Percentiles rank a stretch among this genome's conserved stretches.
These are phyloP conservation scores for Fraxinus albicans DNA, from an alignment of 305 asterid species.

Conservation along the genomic window DNA sequence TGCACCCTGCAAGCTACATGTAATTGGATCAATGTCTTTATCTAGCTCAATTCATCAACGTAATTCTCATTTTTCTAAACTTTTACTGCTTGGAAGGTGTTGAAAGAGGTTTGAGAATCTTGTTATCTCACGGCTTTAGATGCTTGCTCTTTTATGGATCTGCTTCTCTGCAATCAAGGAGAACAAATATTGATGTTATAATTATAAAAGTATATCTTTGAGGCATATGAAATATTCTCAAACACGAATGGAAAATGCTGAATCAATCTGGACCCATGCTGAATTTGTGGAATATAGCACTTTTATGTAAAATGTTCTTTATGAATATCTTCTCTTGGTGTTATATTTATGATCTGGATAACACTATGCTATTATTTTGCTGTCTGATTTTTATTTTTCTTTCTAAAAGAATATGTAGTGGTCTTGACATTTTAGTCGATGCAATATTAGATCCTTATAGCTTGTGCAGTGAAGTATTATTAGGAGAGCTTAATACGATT, in stretches of 20 bases:
- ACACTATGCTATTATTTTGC: background rate
- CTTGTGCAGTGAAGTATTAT: background rate
- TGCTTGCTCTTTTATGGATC: constrained; percentile 8
- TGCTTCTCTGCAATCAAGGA: background rate
- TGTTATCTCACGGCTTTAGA: constrained; percentile 5
- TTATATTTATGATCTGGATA: background rate
- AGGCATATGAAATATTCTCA: background rate
- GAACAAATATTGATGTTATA: background rate
- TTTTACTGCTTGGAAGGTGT: background rate
- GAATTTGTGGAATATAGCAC: background rate
- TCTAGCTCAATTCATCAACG: background rate
- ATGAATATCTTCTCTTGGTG: constrained; percentile 53
- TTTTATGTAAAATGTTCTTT: too few relatives aligned
- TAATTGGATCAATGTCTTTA: background rate
- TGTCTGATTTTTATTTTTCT: background rate
- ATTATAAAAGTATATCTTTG: background rate
- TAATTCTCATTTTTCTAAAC: background rate
- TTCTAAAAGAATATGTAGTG: background rate
- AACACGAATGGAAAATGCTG: background rate
- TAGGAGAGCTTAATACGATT: background rate
- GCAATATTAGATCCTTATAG: background rate
- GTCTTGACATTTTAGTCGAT: background rate
- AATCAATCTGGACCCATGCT: background rate
- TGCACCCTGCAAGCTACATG: constrained; percentile 8
- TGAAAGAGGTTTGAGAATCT: background rate